These are phyloP conservation scores for Emmonsia crescens DNA, from an alignment of 2,329 filamentous ascomycete genomes.

Conservation along the genomic window DNA sequence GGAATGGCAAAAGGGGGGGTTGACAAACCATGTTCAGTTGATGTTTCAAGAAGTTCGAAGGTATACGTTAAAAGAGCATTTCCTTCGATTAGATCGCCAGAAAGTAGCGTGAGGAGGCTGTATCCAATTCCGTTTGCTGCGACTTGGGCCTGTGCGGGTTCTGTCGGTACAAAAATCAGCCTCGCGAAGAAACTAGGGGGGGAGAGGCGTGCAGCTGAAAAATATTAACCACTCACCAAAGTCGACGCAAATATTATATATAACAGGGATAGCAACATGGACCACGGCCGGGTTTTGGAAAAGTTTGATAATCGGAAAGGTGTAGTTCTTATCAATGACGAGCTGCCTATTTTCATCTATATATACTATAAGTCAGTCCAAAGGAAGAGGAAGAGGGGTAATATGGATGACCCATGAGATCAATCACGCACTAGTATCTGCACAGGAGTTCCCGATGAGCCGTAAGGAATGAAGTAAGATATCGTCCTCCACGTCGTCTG, in stretches of 20 bases:
- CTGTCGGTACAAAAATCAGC: constrained; percentile 14
- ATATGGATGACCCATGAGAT: background rate
- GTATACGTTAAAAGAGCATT: constrained; percentile 27
- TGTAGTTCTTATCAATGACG: constrained; percentile 31
- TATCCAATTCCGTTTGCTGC: constrained; percentile 28
- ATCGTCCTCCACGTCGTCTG: constrained; percentile 18
- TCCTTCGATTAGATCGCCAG: constrained; percentile 22
- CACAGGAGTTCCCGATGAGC: constrained; percentile 36
- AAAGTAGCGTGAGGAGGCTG: constrained; percentile 27
- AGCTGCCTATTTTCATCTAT: constrained; percentile 33
- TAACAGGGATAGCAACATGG: constrained; percentile 32
- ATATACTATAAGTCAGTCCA: constrained; percentile 10
- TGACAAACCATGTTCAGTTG: constrained; percentile 28
- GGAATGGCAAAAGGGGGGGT: background rate
- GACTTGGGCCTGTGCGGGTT: constrained; percentile 30
- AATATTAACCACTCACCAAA: constrained; percentile 24
- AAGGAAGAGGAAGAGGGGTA: background rate
- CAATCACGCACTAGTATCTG: constrained; percentile 29
- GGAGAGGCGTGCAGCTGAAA: background rate
- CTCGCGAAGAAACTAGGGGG: background rate
- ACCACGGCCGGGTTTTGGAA: constrained; percentile 26
- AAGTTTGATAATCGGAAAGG: constrained; percentile 26
- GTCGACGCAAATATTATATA: constrained; percentile 38
- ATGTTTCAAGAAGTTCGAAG: constrained; percentile 32
- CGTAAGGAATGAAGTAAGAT: constrained; percentile 32